phyloP scores from a whole-genome alignment of 2,329 filamentous ascomycete genomes.

The Pseudocercospora eumusae region DNA sequence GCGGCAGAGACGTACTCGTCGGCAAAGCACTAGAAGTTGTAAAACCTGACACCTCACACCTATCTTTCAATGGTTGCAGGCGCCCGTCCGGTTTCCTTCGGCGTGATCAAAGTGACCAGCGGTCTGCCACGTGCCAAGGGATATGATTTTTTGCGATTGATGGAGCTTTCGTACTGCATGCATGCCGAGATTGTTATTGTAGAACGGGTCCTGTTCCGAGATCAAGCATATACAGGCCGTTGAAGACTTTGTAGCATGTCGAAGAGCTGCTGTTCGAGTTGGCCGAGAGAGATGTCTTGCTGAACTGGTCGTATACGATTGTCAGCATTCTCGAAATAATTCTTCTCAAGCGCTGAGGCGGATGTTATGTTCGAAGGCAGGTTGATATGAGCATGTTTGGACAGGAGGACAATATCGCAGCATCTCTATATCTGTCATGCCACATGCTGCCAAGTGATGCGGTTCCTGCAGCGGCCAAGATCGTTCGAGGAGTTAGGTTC shows the following conservation, averaged over 20 bases:
- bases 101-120: conserved; percentile 12
- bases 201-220: conserved; percentile 14
- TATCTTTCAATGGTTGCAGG: background rate
- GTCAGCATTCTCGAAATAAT: background rate
- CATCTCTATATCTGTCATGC: background rate
- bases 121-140: background rate
- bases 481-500: background rate
- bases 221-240: conserved; percentile 11
- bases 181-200: too few relatives aligned
- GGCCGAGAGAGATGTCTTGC: conserved; percentile 3
- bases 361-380: background rate
- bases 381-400: background rate
- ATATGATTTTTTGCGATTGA: background rate
- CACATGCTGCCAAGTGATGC: background rate
- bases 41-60: conserved; percentile 6
- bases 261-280: conserved; percentile 4
- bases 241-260: conserved; percentile 4
- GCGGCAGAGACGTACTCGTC: background rate
- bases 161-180: background rate
- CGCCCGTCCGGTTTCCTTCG: too few relatives aligned
- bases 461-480: background rate
- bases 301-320: conserved; percentile 10
- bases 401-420: background rate
- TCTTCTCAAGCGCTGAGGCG: background rate
- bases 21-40: conserved; percentile 1